A percentile compares a stretch with the other conserved stretches of the same genome.
Evolutionary conservation across 305 asterid genomes (phyloP).

Genomic region (Caryopteris hybrid): DNA sequence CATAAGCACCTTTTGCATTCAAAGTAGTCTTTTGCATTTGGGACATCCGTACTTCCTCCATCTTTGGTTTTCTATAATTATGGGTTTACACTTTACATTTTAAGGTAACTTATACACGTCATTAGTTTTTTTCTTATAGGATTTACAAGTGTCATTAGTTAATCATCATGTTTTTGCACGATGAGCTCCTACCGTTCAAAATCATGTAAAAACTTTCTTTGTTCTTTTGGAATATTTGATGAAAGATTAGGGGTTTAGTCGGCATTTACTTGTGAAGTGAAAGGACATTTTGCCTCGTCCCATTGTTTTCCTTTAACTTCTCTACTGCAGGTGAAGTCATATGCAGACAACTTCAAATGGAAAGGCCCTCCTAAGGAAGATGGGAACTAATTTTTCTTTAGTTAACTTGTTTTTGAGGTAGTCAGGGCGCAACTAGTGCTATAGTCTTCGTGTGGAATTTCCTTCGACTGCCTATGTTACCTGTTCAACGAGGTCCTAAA

Average conservation of each 20-base stretch:
- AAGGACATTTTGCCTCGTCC: background rate
- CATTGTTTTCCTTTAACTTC: background rate
- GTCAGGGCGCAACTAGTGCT: background rate
- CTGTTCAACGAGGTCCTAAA: too few relatives aligned
- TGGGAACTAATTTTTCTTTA: constrained; percentile 14
- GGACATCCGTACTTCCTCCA: background rate
- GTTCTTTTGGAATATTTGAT: background rate
- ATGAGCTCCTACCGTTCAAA: background rate
- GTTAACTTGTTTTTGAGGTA: background rate
- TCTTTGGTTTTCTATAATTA: background rate
- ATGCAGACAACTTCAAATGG: constrained; percentile 66
- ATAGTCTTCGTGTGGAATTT: too few relatives aligned
- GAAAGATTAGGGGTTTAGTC: background rate
- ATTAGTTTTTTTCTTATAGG: too few relatives aligned
- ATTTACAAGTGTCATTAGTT: background rate
- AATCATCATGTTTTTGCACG: background rate
- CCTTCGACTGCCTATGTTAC: too few relatives aligned
- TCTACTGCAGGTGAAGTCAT: constrained; percentile 47
- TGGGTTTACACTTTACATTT: background rate
- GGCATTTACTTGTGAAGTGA: background rate
- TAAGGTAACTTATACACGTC: too few relatives aligned
- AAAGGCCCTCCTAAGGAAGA: constrained; percentile 45
- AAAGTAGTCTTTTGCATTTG: background rate
- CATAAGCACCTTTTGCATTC: background rate
- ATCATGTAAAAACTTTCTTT: background rate